phyloP scores from a whole-genome alignment of 768 basidiomycete species.

The Mycena pura region DNA sequence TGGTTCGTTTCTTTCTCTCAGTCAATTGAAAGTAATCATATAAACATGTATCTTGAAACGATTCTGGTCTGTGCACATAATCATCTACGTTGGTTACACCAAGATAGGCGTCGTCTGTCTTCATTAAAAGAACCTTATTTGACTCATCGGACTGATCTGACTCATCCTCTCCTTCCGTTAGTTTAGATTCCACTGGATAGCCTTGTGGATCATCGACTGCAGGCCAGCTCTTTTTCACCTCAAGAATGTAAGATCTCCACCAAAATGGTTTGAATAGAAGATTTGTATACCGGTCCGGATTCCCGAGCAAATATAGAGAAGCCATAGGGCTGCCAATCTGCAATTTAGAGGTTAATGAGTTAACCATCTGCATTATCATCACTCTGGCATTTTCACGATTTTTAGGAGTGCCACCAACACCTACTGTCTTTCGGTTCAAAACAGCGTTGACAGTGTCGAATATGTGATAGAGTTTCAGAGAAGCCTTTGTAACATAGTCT shows the following conservation, averaged over 20 bases:
- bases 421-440: conserved; percentile 33
- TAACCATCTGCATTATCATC: conserved; percentile 45
- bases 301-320: conserved; percentile 39
- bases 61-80: neutral
- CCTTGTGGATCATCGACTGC: no score
- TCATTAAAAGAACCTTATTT: neutral
- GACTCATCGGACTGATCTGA: no score
- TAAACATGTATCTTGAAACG: neutral
- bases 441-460: conserved; percentile 40
- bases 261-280: conserved; percentile 41
- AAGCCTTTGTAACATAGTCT: conserved; percentile 51
- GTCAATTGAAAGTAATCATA: neutral
- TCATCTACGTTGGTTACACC: neutral
- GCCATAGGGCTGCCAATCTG: conserved; percentile 48
- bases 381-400: conserved; percentile 33
- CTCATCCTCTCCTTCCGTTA: no score
- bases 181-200: no score
- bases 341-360: conserved; percentile 40
- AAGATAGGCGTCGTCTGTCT: neutral
- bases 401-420: conserved; percentile 22
- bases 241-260: conserved; percentile 40
- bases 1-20: neutral
- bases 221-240: conserved; percentile 28
- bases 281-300: conserved; percentile 49
- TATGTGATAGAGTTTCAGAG: conserved; percentile 45